A percentile compares a stretch with the other conserved stretches of the same genome.
Evolutionary conservation across 2,329 filamentous ascomycete species (phyloP).

Genomic region (Exophiala calicioides): DNA sequence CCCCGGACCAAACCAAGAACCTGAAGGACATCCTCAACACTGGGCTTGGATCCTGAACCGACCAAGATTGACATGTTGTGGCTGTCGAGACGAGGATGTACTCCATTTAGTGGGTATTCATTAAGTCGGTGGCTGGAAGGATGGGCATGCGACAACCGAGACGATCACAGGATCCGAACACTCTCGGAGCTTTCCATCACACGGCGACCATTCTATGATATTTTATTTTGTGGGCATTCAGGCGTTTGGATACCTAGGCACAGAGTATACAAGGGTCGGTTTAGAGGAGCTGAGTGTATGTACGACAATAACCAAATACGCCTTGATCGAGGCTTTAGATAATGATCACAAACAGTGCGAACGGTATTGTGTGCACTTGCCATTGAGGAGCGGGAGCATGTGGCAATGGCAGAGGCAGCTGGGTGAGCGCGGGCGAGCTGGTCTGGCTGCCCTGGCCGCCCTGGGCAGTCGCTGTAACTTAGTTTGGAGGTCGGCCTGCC

Average conservation of each 20-base stretch:
- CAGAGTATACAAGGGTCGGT: background rate
- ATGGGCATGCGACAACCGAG: background rate
- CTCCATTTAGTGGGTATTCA: background rate
- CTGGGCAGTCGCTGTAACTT: too few relatives aligned
- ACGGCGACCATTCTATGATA: conserved; percentile 4
- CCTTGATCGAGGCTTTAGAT: too few relatives aligned
- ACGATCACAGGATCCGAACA: background rate
- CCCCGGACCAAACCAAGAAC: conserved; percentile 31
- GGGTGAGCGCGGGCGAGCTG: too few relatives aligned
- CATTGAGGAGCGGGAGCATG: too few relatives aligned
- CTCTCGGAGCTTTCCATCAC: too few relatives aligned
- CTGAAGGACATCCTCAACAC: conserved; percentile 28
- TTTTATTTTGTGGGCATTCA: background rate
- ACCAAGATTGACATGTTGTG: background rate
- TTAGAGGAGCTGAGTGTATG: too few relatives aligned
- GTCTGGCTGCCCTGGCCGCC: too few relatives aligned
- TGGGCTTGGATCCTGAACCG: conserved; percentile 18
- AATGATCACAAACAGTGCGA: too few relatives aligned
- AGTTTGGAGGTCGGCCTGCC: too few relatives aligned
- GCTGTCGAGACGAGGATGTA: background rate
- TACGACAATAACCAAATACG: too few relatives aligned
- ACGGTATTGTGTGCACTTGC: too few relatives aligned
- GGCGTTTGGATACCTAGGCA: background rate
- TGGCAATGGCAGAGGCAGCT: too few relatives aligned
- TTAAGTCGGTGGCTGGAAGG: background rate